phyloP scores from a whole-genome alignment of 108 stramenopile species.

The Fistulifera pelliculosa region DNA sequence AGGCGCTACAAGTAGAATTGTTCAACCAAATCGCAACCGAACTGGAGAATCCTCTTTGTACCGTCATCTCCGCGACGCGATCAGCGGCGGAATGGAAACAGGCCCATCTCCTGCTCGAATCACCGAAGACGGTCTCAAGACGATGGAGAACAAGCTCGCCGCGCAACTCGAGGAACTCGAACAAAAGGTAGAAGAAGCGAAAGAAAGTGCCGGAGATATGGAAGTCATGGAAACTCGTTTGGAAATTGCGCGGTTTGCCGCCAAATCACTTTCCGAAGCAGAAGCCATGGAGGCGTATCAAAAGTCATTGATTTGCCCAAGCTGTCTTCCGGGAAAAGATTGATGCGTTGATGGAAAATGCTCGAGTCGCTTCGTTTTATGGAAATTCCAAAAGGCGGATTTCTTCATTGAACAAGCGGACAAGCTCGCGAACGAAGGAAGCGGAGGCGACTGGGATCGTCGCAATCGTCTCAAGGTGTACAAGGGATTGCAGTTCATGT shows the following conservation, averaged over 20 bases:
- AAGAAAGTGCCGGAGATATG: conserved; percentile 93
- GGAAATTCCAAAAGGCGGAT: conserved; percentile 48
- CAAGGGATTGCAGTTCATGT: conserved; percentile 67
- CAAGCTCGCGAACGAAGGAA: conserved; percentile 59
- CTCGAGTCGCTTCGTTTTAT: conserved; percentile 83
- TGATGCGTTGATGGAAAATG: conserved; percentile 88
- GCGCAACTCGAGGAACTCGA: conserved; percentile 35
- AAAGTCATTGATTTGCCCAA: conserved; percentile 78
- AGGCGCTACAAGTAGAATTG: conserved; percentile 30
- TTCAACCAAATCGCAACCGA: conserved; percentile 38
- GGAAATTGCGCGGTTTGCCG: conserved; percentile 78
- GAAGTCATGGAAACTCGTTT: conserved; percentile 93
- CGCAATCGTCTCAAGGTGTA: conserved; percentile 97
- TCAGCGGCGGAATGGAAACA: conserved; percentile 9
- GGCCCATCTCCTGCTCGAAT: conserved; percentile 11
- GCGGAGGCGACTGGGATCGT: conserved; percentile 98
- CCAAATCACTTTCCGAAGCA: conserved; percentile 72
- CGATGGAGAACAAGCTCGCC: conserved; percentile 33
- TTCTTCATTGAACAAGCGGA: conserved; percentile 60
- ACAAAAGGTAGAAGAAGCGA: conserved; percentile 59
- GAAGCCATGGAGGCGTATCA: conserved; percentile 79
- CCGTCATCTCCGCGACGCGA: conserved; percentile 23
- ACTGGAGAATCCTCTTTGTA: conserved; percentile 70
- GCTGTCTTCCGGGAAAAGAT: conserved; percentile 91
- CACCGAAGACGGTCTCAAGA: conserved; percentile 31